Evolutionary conservation across 2,329 filamentous ascomycete genomes (phyloP).

Genomic region (Tolypocladium ovalisporum): DNA sequence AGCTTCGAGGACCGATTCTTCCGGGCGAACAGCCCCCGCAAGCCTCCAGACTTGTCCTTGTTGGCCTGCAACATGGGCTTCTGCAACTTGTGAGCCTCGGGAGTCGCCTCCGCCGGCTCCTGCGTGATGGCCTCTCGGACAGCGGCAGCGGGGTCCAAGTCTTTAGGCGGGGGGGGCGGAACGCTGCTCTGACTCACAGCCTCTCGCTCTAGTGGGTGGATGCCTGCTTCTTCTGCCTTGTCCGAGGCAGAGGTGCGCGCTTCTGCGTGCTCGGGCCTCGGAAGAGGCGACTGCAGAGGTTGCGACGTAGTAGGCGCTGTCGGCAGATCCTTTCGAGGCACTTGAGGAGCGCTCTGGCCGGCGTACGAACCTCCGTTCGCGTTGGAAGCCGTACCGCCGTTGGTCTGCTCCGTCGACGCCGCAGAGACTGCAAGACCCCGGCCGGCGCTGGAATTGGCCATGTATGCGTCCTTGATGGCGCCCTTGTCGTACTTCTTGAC

Average conservation of each 20-base stretch:
- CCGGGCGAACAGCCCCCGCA: slow-evolving; percentile 56
- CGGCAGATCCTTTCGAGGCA: slow-evolving; percentile 28
- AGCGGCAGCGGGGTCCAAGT: background rate
- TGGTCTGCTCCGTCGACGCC: slow-evolving; percentile 22
- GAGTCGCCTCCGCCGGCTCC: slow-evolving; percentile 1
- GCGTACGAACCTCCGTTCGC: background rate
- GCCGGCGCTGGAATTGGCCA: slow-evolving; percentile 62
- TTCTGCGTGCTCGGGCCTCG: background rate
- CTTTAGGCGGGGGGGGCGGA: slow-evolving; percentile 13
- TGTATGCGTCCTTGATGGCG: slow-evolving; percentile 73
- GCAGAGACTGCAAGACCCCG: slow-evolving; percentile 40
- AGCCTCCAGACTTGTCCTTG: slow-evolving; percentile 36
- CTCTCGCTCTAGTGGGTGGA: slow-evolving; percentile 1
- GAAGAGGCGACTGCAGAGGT: background rate
- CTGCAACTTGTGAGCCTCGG: slow-evolving; percentile 40
- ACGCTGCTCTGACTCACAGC: background rate
- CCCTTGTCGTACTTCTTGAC: slow-evolving; percentile 91
- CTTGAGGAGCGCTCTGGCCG: slow-evolving; percentile 19
- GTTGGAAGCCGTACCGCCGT: slow-evolving; percentile 9
- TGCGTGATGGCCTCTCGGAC: slow-evolving; percentile 2
- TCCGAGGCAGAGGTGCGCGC: background rate
- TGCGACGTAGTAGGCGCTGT: slow-evolving; percentile 3
- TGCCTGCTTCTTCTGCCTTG: slow-evolving; percentile 1
- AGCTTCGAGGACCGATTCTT: slow-evolving; percentile 50
- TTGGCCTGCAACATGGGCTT: slow-evolving; percentile 26